Percentiles rank a stretch among this genome's conserved stretches.
Conservation (phyloP, 1,139 yeast genomes). For the Kluyveromyces marxianus region DNA sequence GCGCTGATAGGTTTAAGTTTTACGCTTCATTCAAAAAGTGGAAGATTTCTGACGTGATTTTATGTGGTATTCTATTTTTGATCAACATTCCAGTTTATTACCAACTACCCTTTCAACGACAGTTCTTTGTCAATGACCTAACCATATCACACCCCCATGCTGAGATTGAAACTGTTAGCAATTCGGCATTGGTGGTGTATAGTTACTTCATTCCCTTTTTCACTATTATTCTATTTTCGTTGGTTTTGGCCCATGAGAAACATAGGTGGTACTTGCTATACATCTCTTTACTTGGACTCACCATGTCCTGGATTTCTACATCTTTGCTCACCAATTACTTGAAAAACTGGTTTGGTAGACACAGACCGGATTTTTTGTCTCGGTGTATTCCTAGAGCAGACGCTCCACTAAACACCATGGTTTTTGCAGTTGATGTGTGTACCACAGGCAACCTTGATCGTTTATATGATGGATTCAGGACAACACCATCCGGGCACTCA, state of each 20-base stretch:
- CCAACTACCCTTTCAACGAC: slow-evolving; percentile 61
- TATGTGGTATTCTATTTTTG: slow-evolving; percentile 37
- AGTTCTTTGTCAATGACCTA: slow-evolving; percentile 50
- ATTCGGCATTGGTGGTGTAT: slow-evolving; percentile 32
- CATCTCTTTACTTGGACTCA: slow-evolving; percentile 46
- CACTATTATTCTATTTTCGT: slow-evolving; percentile 32
- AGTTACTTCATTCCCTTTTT: slow-evolving; percentile 38
- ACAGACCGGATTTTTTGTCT: slow-evolving; percentile 70
- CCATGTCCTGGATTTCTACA: slow-evolving; percentile 45
- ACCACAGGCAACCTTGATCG: slow-evolving; percentile 40
- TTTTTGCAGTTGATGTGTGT: slow-evolving; percentile 54
- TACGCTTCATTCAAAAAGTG: slow-evolving; percentile 39
- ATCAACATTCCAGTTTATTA: slow-evolving; percentile 39
- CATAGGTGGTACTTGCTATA: slow-evolving; percentile 40
- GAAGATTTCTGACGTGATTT: slow-evolving; percentile 52
- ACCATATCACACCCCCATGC: slow-evolving; percentile 71
- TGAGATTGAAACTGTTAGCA: slow-evolving; percentile 51
- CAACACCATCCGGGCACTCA: slow-evolving; percentile 77
- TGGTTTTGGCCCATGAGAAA: slow-evolving; percentile 34
- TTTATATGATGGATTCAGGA: slow-evolving; percentile 65
- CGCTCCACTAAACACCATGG: slow-evolving; percentile 41
- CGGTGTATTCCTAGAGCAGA: slow-evolving; percentile 53
- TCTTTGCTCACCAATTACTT: slow-evolving; percentile 55
- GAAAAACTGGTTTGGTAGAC: slow-evolving; percentile 68
- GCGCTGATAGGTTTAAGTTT: slow-evolving; percentile 34